phyloP scores from a whole-genome alignment of 805 yeast genomes.

The Candida golubevii region DNA sequence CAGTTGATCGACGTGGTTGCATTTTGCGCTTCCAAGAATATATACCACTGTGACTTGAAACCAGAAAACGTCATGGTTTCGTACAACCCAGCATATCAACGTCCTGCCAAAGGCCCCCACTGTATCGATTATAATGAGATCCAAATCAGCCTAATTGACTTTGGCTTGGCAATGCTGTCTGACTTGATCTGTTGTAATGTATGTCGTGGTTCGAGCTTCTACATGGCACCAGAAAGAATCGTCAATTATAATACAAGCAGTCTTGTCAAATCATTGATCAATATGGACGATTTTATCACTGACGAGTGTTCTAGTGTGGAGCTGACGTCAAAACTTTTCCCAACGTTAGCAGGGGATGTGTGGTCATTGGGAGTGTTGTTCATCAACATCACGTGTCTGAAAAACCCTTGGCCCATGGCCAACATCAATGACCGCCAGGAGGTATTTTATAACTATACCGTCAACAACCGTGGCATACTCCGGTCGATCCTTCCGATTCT shows the following conservation, averaged over 20 bases:
- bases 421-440: conserved; percentile 48
- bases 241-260: conserved; percentile 37
- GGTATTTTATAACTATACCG: conserved; percentile 60
- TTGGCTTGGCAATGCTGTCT: conserved; percentile 76
- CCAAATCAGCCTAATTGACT: conserved; percentile 69
- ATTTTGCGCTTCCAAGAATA: conserved; percentile 28
- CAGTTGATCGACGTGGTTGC: conserved; percentile 37
- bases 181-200: conserved; percentile 58
- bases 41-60: conserved; percentile 42
- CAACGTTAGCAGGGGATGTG: conserved; percentile 75
- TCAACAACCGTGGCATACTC: conserved; percentile 48
- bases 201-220: conserved; percentile 83
- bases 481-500: conserved; percentile 71
- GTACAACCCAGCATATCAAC: conserved; percentile 25
- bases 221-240: conserved; percentile 91
- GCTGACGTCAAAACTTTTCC: conserved; percentile 39
- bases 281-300: conserved; percentile 25
- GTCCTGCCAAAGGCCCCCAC: conserved; percentile 10
- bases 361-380: conserved; percentile 85
- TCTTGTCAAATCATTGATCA: conserved; percentile 24
- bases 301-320: conserved; percentile 14
- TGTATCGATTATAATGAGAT: conserved; percentile 43
- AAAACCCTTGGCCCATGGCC: conserved; percentile 91
- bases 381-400: conserved; percentile 72
- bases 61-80: conserved; percentile 40